Base-by-base conservation (phyloP, 257 asterid species). In the Primulina eburnea region DNA sequence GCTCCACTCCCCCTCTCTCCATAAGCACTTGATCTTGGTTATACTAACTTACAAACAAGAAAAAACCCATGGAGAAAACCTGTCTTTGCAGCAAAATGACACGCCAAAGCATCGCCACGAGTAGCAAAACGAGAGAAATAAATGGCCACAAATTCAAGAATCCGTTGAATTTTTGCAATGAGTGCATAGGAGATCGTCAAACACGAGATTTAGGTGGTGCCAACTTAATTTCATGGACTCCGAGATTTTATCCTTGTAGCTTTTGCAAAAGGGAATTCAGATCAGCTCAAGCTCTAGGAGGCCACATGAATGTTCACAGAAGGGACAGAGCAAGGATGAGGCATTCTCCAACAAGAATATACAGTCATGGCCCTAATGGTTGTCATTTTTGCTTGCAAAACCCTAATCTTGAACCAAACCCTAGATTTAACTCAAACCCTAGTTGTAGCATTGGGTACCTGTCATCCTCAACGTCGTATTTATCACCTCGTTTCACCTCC, bases 241-340 rank as follows among this genome's bases (percentile, higher is more conserved):
- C 97, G 30, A 85, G 96, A 68, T 78, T 87, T 8, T 93, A 93
- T 70, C 63, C 89, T 0, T 93, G 99, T 75, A 90, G 88, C 75
- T 90, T 90, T 68, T 93, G 99, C 82, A 93, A 85, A 34, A 86
- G 95, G 64, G 96, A 90, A 58, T 93, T 93, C 76, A 88, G 89
- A 75, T 90, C 97, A 60, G 99, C 99, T 56, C 99, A 90, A 71
- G 97, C 97, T 7, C 93, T 93, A 32, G 99, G 99, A 9, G 99
- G 98, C 47, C 98, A 93, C 78, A 93, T 93, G 99, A 93, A 93
- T 76, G 96, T 93, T 38, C 99, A 90, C 72, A 80, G 97, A 57
- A 81, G 94, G 29, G 99, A 93, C 62, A 68, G 97, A 40, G 99
- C 97, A 0, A 80, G 96, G 16, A 61, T 90, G 55, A 67, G 92